Evolutionary conservation across 208 protist species (phyloP), one percentile per base, ranked within the genome.

Genomic region (Acanthamoeba castellanii): DNA sequence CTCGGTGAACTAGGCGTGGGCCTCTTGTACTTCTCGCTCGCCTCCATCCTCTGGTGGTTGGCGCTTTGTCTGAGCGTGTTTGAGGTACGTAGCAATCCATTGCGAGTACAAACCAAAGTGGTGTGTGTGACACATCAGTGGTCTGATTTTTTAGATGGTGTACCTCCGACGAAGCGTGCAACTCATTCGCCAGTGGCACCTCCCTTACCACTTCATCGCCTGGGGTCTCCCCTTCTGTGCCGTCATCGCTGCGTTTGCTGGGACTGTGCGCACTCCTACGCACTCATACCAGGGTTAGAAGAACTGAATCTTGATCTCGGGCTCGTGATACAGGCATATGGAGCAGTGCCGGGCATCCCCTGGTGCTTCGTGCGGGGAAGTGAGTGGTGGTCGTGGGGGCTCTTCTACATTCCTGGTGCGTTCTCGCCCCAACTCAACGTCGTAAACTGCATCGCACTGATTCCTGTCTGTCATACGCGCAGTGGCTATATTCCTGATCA

Each of bases 191-290:
- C 1, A 57, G 42, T 57, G 18, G 25, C 81, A 89, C 52, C 2
- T 89, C 57, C 50, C 81, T 32, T 89, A 89, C 32, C 81, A 61
- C 42, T 42, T 89, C 42, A 14, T 89, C 52, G 81, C 81, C n/a
- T 61, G 30, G 37, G 27, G 27, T 13, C n/a, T 45, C n/a, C 81
- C 81, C 45, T 30, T 89, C 16, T 55, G 42, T 30, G 25, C 50
- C 37, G n/a, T 89, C 50, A 57, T 64, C 42, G 52, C 52, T 5
- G 81, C 3, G 2, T 30, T 89, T 16, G 81, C 22, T 30, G 81
- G 50, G 18, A 61, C 16, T 20, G 81, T 89, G 45, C n/a, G 20
- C 59, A 1, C 20, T 7, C 20, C 32, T 27, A 1, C n/a, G 1
- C 70, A 42, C 37, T 42, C 37, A 42, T 42, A 13, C 13, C 70